Base-by-base conservation (phyloP, 2,329 filamentous ascomycete genomes). In the Ascomycota sp. region DNA sequence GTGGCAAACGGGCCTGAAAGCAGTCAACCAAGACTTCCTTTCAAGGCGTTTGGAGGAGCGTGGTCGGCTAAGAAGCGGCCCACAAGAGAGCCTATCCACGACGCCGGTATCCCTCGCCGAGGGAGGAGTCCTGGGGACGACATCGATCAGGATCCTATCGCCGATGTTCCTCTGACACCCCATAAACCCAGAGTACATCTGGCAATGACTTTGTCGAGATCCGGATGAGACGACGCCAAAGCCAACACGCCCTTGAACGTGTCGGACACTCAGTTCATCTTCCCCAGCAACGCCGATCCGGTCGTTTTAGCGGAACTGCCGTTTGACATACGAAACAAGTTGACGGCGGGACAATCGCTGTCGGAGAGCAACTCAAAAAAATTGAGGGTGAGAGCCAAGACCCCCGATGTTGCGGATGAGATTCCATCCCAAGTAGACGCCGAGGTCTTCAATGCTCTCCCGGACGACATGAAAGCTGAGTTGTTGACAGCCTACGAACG, bases 221-320 rank as follows among this genome's bases (percentile, higher is more conserved):
- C 62, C 2, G 60, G 55, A 33, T 53, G 61, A 24, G 41, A 45
- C 32, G 52, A 78, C 46, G 34, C 55, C 38, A 56, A 69, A 51
- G 56, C 76, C 15, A 75, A 65, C 36, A 69, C 65, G 6, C 74
- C 74, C 1, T 56, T 93, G 15, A 92, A 94, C 43, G 66, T 81
- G 3, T 61, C 71, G 3, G 82, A 86, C 2, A 93, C 86, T 0
- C 89, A 98, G 43, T 98, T 98, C 43, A 69, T 95, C 28, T 61
- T 98, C 40, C 89, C 89, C 0, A 68, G 68, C 1, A 80, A 93
- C 39, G 66, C 79, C 2, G 89, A 98, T 45, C 73, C 76, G 0
- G 59, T 64, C n/a, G 75, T 93, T 0, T 53, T 95, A 4, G 77
- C 77, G 2, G 83, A 91, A 43, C 61, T 98, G 4, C 86, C 86